Evolutionary conservation across 2,329 filamentous ascomycete genomes (phyloP).

Genomic region (Aspergillus sp.): DNA sequence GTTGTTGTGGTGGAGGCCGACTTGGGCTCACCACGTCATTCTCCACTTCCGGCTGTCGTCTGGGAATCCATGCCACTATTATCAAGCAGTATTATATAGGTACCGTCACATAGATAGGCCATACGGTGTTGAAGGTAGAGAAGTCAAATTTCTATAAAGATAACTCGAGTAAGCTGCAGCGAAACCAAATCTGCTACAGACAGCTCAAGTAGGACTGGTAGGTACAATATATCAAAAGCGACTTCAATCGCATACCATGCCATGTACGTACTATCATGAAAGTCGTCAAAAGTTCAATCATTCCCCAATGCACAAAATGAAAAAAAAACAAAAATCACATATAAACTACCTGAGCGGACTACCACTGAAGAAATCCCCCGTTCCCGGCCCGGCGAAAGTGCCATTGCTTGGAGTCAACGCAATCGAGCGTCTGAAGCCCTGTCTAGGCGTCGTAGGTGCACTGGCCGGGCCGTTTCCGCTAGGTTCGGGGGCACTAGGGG

Average conservation of each 20-base stretch:
- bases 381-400: conserved; percentile 32
- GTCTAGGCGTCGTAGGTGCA: conserved; percentile 37
- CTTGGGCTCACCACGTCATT: conserved; percentile 25
- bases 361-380: conserved; percentile 34
- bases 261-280: too few relatives aligned
- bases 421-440: conserved; percentile 37
- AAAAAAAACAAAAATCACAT: conserved; percentile 1
- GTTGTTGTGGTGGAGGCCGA: too few relatives aligned
- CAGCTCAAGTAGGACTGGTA: not conserved
- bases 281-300: too few relatives aligned
- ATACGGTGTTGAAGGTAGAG: too few relatives aligned
- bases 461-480: conserved; percentile 16
- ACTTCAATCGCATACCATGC: too few relatives aligned
- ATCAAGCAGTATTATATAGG: too few relatives aligned
- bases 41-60: conserved; percentile 11
- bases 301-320: not conserved
- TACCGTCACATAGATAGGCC: too few relatives aligned
- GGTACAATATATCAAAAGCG: not conserved
- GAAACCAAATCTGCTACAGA: too few relatives aligned
- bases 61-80: too few relatives aligned
- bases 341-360: conserved; percentile 31
- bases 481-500: conserved; percentile 28
- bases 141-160: too few relatives aligned
- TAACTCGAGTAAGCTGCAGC: too few relatives aligned
- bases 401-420: conserved; percentile 40